phyloP scores from a whole-genome alignment of 2,329 filamentous ascomycete genomes.

The Alternaria ventricosa region DNA sequence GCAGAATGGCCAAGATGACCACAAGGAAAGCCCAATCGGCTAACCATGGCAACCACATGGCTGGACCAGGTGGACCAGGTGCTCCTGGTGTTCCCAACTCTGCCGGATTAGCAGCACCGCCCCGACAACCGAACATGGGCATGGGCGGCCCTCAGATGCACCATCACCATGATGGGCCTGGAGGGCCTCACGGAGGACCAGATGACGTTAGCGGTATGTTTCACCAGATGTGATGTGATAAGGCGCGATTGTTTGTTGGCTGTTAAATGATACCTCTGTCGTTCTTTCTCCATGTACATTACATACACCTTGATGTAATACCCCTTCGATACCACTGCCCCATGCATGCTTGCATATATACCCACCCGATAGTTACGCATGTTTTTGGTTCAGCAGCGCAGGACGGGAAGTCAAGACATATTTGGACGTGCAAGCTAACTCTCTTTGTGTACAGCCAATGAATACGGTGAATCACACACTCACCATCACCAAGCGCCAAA shows the following conservation, averaged over 20 bases:
- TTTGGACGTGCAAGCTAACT: conserved; percentile 52
- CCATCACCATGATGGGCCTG: conserved; percentile 77
- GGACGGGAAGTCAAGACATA: conserved; percentile 24
- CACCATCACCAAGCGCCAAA: conserved; percentile 70
- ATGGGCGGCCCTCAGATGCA: conserved; percentile 70
- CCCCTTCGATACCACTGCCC: conserved; percentile 47
- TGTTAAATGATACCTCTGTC: conserved; percentile 52
- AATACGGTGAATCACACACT: conserved; percentile 66
- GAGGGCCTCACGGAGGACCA: conserved; percentile 69
- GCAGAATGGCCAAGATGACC: conserved; percentile 95
- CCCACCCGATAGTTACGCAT: conserved; percentile 28
- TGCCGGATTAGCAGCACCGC: conserved; percentile 65
- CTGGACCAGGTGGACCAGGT: conserved; percentile 66
- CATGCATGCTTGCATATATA: conserved; percentile 41
- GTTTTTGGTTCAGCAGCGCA: conserved; percentile 37
- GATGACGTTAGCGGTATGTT: conserved; percentile 98
- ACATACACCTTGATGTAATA: conserved; percentile 53
- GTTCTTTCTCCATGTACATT: conserved; percentile 53
- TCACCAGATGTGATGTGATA: conserved; percentile 77
- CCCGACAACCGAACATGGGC: conserved; percentile 70
- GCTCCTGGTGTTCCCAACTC: conserved; percentile 70
- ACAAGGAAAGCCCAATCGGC: conserved; percentile 74
- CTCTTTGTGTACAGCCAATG: conserved; percentile 61
- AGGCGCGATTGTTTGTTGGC: conserved; percentile 45
- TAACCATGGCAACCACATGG: conserved; percentile 69